Percentiles rank a stretch among this genome's conserved stretches.
Evolutionary conservation across 139 green algal genomes (phyloP).

Genomic region (Diplosphaera chodatii): DNA sequence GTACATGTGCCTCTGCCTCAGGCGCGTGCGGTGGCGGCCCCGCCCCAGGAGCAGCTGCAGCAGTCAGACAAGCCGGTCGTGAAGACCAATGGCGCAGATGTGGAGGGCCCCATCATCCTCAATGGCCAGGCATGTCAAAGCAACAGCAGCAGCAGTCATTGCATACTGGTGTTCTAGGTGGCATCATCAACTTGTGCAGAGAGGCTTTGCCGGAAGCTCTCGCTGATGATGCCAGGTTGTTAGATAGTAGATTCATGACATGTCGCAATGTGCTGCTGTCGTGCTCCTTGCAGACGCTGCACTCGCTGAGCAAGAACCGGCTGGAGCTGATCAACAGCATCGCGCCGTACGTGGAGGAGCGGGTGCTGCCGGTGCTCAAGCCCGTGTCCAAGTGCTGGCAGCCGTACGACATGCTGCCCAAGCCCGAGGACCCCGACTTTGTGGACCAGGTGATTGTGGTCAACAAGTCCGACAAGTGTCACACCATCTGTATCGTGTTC

Average conservation of each 20-base stretch:
- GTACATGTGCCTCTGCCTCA: too few species aligned
- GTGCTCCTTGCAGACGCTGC: conserved; percentile 21
- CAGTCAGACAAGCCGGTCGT: neutral
- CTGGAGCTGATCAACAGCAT: conserved; percentile 55
- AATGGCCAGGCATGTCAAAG: conserved; percentile 19
- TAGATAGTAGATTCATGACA: too few species aligned
- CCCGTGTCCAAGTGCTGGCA: conserved; percentile 87
- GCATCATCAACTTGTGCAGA: too few species aligned
- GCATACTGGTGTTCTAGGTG: too few species aligned
- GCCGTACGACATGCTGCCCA: conserved; percentile 90
- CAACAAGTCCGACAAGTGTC: too few species aligned
- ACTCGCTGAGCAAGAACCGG: conserved; percentile 37
- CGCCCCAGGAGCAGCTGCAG: neutral
- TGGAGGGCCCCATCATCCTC: conserved; percentile 15
- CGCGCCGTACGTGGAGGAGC: conserved; percentile 46
- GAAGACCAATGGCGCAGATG: neutral
- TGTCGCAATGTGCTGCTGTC: too few species aligned
- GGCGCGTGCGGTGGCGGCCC: neutral
- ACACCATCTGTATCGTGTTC: too few species aligned
- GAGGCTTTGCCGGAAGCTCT: too few species aligned
- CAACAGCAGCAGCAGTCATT: too few species aligned
- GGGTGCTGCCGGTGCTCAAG: conserved; percentile 73
- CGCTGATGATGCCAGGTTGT: too few species aligned
- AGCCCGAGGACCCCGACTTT: conserved; percentile 79
- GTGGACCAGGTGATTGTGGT: conserved; percentile 68